Percentiles rank a stretch among this genome's conserved stretches.
Evolutionary conservation across 2,329 filamentous ascomycete species (phyloP).

Genomic region (Colletotrichum truncatum): DNA sequence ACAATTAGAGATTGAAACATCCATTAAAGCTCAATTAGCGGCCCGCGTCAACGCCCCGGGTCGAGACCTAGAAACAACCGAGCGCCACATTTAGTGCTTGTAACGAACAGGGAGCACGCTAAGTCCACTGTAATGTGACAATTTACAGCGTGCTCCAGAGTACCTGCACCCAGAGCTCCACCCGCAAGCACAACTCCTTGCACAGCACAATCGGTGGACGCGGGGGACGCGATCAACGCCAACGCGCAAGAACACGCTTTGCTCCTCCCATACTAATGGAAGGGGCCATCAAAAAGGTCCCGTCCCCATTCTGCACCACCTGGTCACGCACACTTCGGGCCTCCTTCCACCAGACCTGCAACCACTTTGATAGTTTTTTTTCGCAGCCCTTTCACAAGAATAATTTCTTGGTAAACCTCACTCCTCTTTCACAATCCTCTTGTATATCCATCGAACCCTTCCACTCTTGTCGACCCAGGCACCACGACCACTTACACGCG

Average conservation of each 20-base stretch:
- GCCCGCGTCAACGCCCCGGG: slow-evolving; percentile 4
- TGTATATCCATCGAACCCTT: slow-evolving; percentile 1
- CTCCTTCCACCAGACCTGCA: slow-evolving; percentile 37
- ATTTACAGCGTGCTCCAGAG: not conserved
- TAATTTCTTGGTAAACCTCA: not conserved
- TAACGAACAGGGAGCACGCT: not conserved
- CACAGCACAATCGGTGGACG: not conserved
- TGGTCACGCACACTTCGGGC: slow-evolving; percentile 30
- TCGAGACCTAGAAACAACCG: slow-evolving; percentile 6
- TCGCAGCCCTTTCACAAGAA: not conserved
- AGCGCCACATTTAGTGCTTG: not conserved
- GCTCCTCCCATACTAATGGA: slow-evolving; percentile 21
- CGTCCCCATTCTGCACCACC: slow-evolving; percentile 32
- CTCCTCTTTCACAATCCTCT: slow-evolving; percentile 1
- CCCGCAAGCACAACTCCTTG: not conserved
- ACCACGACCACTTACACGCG: slow-evolving; percentile 27
- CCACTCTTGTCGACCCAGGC: not conserved
- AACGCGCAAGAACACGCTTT: slow-evolving; percentile 33
- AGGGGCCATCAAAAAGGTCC: slow-evolving; percentile 39
- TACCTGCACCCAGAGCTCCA: not conserved
- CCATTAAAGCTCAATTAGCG: slow-evolving; percentile 8
- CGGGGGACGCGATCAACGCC: slow-evolving; percentile 13
- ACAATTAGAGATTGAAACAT: not conserved
- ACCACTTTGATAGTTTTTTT: slow-evolving; percentile 24
- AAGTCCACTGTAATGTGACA: not conserved